Percentiles rank a stretch among this genome's conserved stretches.
phyloP scores from a whole-genome alignment of 768 basidiomycete species.

The Boletus insuetus region DNA sequence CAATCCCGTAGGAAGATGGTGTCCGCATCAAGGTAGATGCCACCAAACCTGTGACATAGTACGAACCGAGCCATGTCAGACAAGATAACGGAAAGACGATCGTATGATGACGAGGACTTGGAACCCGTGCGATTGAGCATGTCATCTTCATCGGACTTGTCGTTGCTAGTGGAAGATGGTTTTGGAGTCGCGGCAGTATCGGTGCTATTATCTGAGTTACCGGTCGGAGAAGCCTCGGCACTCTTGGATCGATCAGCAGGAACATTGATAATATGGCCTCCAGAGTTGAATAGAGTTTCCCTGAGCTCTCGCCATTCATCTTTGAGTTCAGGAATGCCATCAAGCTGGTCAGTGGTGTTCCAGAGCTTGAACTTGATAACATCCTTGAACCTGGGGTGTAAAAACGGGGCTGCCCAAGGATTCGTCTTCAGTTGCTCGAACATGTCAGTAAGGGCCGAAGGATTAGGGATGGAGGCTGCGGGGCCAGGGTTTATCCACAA shows the following conservation, averaged over 20 bases:
- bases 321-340: constrained; percentile 84
- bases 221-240: constrained; percentile 17
- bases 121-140: constrained; percentile 85
- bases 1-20: constrained; percentile 95
- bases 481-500: constrained; percentile 99
- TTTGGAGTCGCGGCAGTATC: constrained; percentile 15
- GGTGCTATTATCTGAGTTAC: constrained; percentile 24
- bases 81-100: constrained; percentile 87
- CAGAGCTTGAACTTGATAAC: constrained; percentile 94
- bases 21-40: constrained; percentile 96
- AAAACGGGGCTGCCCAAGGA: constrained; percentile 94
- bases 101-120: constrained; percentile 83
- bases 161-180: constrained; percentile 21
- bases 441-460: constrained; percentile 79
- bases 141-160: constrained; percentile 44
- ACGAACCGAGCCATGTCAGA: constrained; percentile 98
- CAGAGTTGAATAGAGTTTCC: constrained; percentile 84
- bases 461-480: constrained; percentile 85
- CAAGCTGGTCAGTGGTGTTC: constrained; percentile 98
- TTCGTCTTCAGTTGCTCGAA: constrained; percentile 75
- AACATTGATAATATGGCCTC: constrained; percentile 70
- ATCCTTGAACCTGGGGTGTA: constrained; percentile 89
- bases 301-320: constrained; percentile 82
- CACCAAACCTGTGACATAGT: constrained; percentile 94
- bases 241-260: constrained; percentile 42